phyloP scores from a whole-genome alignment of 257 asterid species.

The Ehretia macrophylla region DNA sequence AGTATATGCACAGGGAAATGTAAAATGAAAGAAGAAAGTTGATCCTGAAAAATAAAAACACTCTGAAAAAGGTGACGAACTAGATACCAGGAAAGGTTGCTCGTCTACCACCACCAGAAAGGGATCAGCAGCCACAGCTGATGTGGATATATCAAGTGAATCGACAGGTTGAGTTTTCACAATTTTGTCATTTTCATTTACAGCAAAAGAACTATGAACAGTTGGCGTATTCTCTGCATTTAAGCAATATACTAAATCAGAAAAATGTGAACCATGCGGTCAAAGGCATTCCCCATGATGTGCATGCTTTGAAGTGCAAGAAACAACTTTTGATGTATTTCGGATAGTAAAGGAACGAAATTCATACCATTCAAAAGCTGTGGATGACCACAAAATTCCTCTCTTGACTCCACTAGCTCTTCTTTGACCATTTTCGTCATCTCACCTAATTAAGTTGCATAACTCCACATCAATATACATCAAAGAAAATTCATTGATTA shows the following conservation, averaged over 20 bases:
- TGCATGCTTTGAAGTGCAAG: background rate
- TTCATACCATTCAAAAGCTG: constrained; percentile 13
- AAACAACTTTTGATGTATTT: background rate
- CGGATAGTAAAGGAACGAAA: constrained; percentile 1
- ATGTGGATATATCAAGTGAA: constrained; percentile 9
- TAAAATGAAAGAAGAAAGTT: background rate
- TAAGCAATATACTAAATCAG: background rate
- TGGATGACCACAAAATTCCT: background rate
- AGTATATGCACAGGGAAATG: background rate
- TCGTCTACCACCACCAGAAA: constrained; percentile 16
- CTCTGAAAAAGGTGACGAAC: constrained; percentile 5
- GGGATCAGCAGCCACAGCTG: constrained; percentile 2
- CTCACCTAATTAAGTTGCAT: background rate
- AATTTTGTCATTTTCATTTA: background rate
- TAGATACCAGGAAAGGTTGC: constrained; percentile 23
- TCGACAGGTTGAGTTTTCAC: constrained; percentile 20
- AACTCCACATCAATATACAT: background rate
- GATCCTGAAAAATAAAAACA: constrained; percentile 5
- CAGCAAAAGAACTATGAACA: background rate
- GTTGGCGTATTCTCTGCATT: background rate
- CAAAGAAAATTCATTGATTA: constrained; percentile 3
- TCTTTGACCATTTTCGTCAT: background rate
- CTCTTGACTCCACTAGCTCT: constrained; percentile 2
- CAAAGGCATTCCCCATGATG: too few species aligned
- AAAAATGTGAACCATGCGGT: too few species aligned